Base-by-base conservation (phyloP, 768 basidiomycete genomes). In the Pulveroboletus frians region DNA sequence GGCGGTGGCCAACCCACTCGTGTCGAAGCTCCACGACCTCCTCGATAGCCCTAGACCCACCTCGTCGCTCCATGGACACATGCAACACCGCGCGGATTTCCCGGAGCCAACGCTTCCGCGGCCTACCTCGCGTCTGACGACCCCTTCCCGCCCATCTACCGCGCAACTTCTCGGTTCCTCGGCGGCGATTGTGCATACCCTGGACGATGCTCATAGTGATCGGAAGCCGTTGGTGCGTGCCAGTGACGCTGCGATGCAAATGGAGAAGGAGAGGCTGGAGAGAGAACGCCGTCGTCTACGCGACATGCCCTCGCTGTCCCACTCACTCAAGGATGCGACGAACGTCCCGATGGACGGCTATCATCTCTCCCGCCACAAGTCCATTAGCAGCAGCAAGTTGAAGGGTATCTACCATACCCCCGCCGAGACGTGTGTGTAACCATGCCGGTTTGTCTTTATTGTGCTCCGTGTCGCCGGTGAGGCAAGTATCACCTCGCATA, bases 241-340 rank as follows among this genome's bases (percentile, higher is more conserved):
- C 9, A 81, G 79, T 49, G 72, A 72, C 34, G 77, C 72, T 42
- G 80, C 80, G 5, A 72, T 75, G 68, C 77, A 74, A 14, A 58
- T 79, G 21, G 79, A 80, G 58, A 76, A 70, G 48, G 72, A 73
- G 55, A 55, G 71, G 63, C 42, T 69, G 55, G 63, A 72, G 63
- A 59, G 70, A 51, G 54, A 69, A 47, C 58, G 62, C 20, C 68
- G 61, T 35, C 62, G 68, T 39, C 54, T 53, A 21, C 56, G 58
- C 21, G 62, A 66, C 37, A 29, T 45, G 7, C 31, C 53, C 21
- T 17, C 46, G 37, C 20, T 52, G 2, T 46, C 58, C 36, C 55
- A 44, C 34, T 63, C 64, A 34, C 59, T 67, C 52, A 62, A 58
- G 52, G 66, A 67, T 23, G 43, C 65, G 39, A 67, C 63, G 40